These are phyloP conservation scores for Colletotrichum endophyticum DNA, from an alignment of 2,329 filamentous ascomycete genomes.

Conservation along the genomic window DNA sequence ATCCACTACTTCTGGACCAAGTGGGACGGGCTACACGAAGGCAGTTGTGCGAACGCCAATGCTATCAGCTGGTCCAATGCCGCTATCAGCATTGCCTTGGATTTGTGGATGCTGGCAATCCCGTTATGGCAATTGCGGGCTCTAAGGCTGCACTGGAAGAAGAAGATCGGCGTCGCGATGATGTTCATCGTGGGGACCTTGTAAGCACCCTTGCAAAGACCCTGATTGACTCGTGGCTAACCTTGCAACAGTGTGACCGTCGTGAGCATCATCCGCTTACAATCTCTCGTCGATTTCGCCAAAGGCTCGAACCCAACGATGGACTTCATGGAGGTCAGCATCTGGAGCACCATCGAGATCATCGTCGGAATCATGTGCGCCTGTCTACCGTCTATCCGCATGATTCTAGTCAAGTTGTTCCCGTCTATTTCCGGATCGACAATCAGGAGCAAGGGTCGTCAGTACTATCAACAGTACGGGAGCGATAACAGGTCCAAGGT, in stretches of 20 bases:
- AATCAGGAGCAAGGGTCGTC: constrained; percentile 12
- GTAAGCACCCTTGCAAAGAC: constrained; percentile 26
- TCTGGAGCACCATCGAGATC: constrained; percentile 41
- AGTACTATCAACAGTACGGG: constrained; percentile 18
- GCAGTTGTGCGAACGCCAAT: constrained; percentile 50
- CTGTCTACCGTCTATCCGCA: constrained; percentile 34
- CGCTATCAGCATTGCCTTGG: constrained; percentile 50
- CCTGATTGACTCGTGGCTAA: neutral
- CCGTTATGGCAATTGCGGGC: constrained; percentile 44
- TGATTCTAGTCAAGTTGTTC: constrained; percentile 34
- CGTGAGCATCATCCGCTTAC: constrained; percentile 31
- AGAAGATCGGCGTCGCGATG: constrained; percentile 45
- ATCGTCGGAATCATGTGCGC: constrained; percentile 40
- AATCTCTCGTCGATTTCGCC: constrained; percentile 28
- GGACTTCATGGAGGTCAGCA: constrained; percentile 26
- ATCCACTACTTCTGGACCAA: constrained; percentile 52
- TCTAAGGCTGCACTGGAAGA: constrained; percentile 45
- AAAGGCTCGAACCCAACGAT: constrained; percentile 25
- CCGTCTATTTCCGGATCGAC: constrained; percentile 26
- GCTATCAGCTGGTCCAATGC: constrained; percentile 52
- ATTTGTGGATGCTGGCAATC: constrained; percentile 52
- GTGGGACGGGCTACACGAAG: constrained; percentile 52
- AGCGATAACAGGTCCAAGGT: constrained; percentile 3
- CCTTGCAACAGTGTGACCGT: constrained; percentile 25
- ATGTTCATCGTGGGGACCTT: constrained; percentile 51